A percentile compares a stretch with the other conserved stretches of the same genome.
These are phyloP conservation scores for Mycena leptocephala DNA, from an alignment of 768 basidiomycete genomes.

Conservation along the genomic window DNA sequence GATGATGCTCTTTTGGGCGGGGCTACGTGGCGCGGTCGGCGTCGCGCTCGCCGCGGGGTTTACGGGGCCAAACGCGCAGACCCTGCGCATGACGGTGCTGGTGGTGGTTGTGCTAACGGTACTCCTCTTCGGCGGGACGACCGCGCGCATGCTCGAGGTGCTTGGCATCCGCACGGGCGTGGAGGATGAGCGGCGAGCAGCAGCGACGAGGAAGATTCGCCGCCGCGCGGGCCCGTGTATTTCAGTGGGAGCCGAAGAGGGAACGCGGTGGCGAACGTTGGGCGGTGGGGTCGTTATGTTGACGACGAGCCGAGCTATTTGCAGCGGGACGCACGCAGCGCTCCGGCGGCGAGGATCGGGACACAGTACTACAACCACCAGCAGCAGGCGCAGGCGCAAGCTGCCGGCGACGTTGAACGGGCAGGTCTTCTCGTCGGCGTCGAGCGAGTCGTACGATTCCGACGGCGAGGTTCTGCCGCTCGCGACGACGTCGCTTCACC, in stretches of 20 bases:
- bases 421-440: constrained; percentile 76
- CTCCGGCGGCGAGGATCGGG: constrained; percentile 61
- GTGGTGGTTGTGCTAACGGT: constrained; percentile 97
- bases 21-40: constrained; percentile 95
- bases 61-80: constrained; percentile 93
- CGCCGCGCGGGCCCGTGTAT: constrained; percentile 49
- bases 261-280: constrained; percentile 40
- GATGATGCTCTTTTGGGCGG: constrained; percentile 99
- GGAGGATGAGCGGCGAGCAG: constrained; percentile 88
- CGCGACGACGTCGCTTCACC: constrained; percentile 65
- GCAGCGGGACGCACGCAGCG: constrained; percentile 40
- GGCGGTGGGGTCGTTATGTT: constrained; percentile 61
- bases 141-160: constrained; percentile 95
- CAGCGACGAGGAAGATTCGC: constrained; percentile 68
- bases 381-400: constrained; percentile 25
- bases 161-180: constrained; percentile 97
- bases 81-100: constrained; percentile 93
- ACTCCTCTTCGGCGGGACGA: constrained; percentile 96
- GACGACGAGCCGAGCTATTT: constrained; percentile 63
- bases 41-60: constrained; percentile 98
- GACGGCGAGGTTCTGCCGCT: constrained; percentile 88
- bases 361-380: constrained; percentile 86
- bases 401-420: constrained; percentile 41
- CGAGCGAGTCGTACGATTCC: constrained; percentile 85
- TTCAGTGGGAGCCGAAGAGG: constrained; percentile 50